phyloP scores from a whole-genome alignment of 2,329 filamentous ascomycete genomes.

The Phaeophleospora eucalypticola region DNA sequence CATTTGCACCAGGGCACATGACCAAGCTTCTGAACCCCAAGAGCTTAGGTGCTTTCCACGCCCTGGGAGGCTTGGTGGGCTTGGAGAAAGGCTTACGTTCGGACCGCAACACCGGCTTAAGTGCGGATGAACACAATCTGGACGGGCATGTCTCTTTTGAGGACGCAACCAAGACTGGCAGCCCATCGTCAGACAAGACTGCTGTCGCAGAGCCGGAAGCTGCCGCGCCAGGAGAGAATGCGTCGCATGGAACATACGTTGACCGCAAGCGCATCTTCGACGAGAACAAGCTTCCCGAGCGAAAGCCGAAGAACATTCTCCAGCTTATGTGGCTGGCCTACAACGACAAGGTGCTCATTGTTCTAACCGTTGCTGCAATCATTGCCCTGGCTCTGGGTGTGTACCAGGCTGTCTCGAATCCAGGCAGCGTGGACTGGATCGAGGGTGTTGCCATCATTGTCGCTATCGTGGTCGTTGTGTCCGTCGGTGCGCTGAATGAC shows the following conservation, averaged over 20 bases:
- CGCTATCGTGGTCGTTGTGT: slow-evolving; percentile 70
- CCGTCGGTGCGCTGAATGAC: slow-evolving; percentile 74
- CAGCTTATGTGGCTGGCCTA: slow-evolving; percentile 76
- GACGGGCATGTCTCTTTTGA: slow-evolving; percentile 66
- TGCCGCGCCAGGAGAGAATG: slow-evolving; percentile 7
- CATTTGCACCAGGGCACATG: slow-evolving; percentile 76
- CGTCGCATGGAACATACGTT: slow-evolving; percentile 38
- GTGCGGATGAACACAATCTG: slow-evolving; percentile 62
- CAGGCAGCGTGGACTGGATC: slow-evolving; percentile 68
- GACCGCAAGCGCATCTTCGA: slow-evolving; percentile 69
- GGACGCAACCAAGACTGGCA: slow-evolving; percentile 44
- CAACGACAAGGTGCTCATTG: slow-evolving; percentile 74
- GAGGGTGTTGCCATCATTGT: slow-evolving; percentile 76
- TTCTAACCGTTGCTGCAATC: slow-evolving; percentile 66
- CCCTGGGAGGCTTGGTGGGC: slow-evolving; percentile 67
- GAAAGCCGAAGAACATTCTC: slow-evolving; percentile 65
- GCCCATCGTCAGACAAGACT: slow-evolving; percentile 29
- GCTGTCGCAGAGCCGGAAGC: slow-evolving; percentile 24
- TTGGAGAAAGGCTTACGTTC: slow-evolving; percentile 70
- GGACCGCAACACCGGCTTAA: slow-evolving; percentile 61
- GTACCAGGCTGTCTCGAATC: slow-evolving; percentile 55
- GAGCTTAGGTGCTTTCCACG: slow-evolving; percentile 68
- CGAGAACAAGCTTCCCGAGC: slow-evolving; percentile 65
- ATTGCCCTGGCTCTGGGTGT: slow-evolving; percentile 71
- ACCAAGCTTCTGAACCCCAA: slow-evolving; percentile 79